Percentiles rank a stretch among this genome's conserved stretches.
Conservation (phyloP, 345 rosid genomes). For the Excoecaria agallocha region DNA sequence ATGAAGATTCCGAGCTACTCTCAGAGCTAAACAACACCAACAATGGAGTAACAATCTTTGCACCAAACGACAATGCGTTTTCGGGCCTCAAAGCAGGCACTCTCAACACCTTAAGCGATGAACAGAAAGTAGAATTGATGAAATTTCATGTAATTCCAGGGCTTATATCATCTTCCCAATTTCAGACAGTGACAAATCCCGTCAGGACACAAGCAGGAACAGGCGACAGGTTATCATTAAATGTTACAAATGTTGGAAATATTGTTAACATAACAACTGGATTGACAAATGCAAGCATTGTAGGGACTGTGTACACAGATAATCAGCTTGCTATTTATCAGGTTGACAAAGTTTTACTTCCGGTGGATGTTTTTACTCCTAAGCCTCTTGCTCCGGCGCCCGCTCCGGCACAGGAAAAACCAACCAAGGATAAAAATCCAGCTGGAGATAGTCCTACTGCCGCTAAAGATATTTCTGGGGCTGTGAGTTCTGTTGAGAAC, state of each 20-base stretch:
- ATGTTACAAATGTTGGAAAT: constrained; percentile 28
- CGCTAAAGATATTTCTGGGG: constrained; percentile 17
- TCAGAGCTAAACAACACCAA: constrained; percentile 25
- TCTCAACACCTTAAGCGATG: constrained; percentile 21
- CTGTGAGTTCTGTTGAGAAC: background rate
- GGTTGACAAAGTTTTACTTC: constrained; percentile 40
- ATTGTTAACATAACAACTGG: constrained; percentile 20
- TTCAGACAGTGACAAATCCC: constrained; percentile 47
- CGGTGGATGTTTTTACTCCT: constrained; percentile 26
- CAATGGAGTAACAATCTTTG: constrained; percentile 31
- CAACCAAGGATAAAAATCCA: background rate
- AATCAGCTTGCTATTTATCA: constrained; percentile 34
- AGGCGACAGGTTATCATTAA: constrained; percentile 26
- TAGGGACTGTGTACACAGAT: constrained; percentile 29
- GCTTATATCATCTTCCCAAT: constrained; percentile 28
- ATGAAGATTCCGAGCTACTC: constrained; percentile 5
- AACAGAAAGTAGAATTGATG: constrained; percentile 34
- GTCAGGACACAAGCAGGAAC: constrained; percentile 41
- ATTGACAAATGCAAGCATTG: constrained; percentile 26
- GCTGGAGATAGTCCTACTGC: background rate
- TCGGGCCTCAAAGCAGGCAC: constrained; percentile 26
- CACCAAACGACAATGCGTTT: constrained; percentile 23
- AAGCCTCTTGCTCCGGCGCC: constrained; percentile 23
- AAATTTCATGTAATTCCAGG: constrained; percentile 40
- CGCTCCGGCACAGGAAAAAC: constrained; percentile 14